phyloP scores from a whole-genome alignment of 177 flowering plant genomes.

The Vitis hybrid region DNA sequence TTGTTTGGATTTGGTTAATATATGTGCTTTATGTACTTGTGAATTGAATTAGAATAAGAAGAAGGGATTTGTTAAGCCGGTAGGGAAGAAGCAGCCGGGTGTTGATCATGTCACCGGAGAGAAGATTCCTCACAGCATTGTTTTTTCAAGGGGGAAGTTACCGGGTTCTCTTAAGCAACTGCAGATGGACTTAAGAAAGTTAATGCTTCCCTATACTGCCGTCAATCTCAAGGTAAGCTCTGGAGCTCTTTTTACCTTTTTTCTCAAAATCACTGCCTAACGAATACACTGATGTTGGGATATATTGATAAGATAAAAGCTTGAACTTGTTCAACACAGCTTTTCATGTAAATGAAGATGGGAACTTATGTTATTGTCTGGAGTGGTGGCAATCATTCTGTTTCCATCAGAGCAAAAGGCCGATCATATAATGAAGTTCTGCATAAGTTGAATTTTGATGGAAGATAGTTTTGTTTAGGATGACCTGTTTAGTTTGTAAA shows the following conservation, averaged over 20 bases:
- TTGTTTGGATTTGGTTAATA: not conserved
- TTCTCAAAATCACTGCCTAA: too few species aligned
- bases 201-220: constrained; percentile 93
- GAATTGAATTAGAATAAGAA: constrained; percentile 43
- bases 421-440: too few species aligned
- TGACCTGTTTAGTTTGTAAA: too few species aligned
- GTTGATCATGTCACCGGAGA: constrained; percentile 88
- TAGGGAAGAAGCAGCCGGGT: constrained; percentile 38
- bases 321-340: too few species aligned
- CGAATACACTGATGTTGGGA: too few species aligned
- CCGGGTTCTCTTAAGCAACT: constrained; percentile 67
- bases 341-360: too few species aligned
- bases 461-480: too few species aligned
- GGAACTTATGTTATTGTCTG: too few species aligned
- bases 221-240: constrained; percentile 73
- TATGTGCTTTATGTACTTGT: not conserved
- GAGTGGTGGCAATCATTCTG: too few species aligned
- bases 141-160: constrained; percentile 76
- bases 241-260: not conserved
- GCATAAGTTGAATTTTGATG: too few species aligned
- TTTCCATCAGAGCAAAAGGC: too few species aligned
- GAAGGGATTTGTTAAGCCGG: constrained; percentile 51
- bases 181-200: constrained; percentile 76
- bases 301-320: too few species aligned
- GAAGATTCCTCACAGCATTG: constrained; percentile 88